Evolutionary conservation across 2,329 filamentous ascomycete species (phyloP), one percentile per base, ranked within the genome.

Genomic region (Dichotomopilus funicola): DNA sequence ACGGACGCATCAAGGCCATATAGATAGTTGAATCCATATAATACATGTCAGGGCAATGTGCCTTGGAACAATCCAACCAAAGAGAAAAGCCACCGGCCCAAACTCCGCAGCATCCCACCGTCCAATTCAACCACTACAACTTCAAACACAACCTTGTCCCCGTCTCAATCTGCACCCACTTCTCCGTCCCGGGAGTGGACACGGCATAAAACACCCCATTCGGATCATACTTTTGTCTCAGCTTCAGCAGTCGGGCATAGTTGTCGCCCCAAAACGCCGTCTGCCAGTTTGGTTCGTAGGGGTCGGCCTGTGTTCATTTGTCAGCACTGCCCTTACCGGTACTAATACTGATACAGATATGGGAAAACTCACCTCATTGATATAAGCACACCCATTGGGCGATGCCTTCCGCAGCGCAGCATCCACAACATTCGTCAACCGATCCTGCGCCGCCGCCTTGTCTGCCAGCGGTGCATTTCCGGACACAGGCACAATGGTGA

Each of bases 151-250:
- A 65, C 19, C 73, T 70, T 4, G 66, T 69, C 6, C 72, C 74
- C 42, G 68, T 60, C 49, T 69, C 69, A 3, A 69, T 70, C 33
- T 75, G 68, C 40, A 62, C 63, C 75, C 75, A 78, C 2, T 66
- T 64, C 44, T 78, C 75, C 47, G 71, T 75, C 0, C 75, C 75
- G 5, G 77, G 73, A 1, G 69, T 74, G 0, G 70, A 71, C 3
- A 69, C 65, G 10, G 73, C 73, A 49, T 75, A 74, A 46, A 73
- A 79, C 1, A 79, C 54, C 5, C 67, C 67, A 9, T 67, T 50
- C 11, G 71, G 66, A 64, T 77, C 77, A 64, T 72, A 78, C 59
- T 69, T 73, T 47, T 71, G 61, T 65, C 78, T 76, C 33, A 78
- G 65, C 5, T 53, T 51, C 27, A 68, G 54, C 45, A 75, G 60